Evolutionary conservation across 306 rosid species (phyloP), one percentile per base, ranked within the genome.

Genomic region (Quercus alba): DNA sequence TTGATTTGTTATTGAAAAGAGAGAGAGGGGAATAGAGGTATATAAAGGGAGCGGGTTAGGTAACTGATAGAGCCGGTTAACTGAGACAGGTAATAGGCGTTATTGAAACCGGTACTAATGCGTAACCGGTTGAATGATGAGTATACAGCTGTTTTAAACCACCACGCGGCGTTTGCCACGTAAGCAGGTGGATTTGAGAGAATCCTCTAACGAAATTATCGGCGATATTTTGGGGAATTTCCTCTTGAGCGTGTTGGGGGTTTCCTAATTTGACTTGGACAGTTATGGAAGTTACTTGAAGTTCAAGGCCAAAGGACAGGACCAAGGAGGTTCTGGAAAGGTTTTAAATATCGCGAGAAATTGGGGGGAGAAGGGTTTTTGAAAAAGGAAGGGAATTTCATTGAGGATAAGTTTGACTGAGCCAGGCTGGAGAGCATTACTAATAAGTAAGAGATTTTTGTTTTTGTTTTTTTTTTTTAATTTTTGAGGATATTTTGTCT

Each of bases 401-500:
- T 17, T 6, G 64, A 30, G 81, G 90, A 84, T 85, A 85, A 80
- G 86, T 82, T 87, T 84, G 86, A 87, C 86, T 64, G 63, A 77
- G 86, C 88, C 88, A 84, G 88, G 86, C 85, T 87, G 86, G 86
- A 80, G 73, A 66, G 84, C 88, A 89, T 84, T 80, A 58, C 86
- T 80, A 41, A 41, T 41, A 41, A 41, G 46, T 72, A 51, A 75
- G 54, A 56, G 28, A 49, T 51, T 35, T 61, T 75, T 55, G 83
- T 73, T 73, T 38, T 49, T 46, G 70, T 62, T 69, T 5, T 21
- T 74, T 73, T 5, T 52, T 11, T 19, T 20, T 0, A 33, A 5
- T 23, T n/a, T 70, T 21, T 62, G 52, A 20, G 56, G 33, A 72
- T 72, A 54, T 38, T 15, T 14, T n/a, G 51, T 70, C 20, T 74